Evolutionary conservation across 257 asterid genomes (phyloP), one percentile per base, ranked within the genome.

Genomic region (Solanum pennellii): DNA sequence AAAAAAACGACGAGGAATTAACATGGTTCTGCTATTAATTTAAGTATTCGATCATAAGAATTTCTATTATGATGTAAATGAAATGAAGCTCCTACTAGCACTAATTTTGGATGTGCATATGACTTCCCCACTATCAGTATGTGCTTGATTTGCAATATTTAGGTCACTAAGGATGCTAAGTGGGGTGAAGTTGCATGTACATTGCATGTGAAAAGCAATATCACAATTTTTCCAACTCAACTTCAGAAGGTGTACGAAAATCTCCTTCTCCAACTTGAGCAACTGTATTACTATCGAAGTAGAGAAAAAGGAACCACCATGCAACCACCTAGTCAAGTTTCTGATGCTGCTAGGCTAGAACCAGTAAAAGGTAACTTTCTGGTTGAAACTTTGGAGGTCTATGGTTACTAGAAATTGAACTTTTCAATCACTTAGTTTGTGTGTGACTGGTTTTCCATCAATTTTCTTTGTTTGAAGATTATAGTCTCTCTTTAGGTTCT

Each of bases 141-240:
- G 49, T 16, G 15, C 44, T 75, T 3, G 29, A 4, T 5, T 9
- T 52, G 31, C 52, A 76, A 37, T 29, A 62, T 85, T 65, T 85
- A 95, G 98, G 98, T 94, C 73, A 93, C 93, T 12, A 91, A 87
- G 88, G 89, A 56, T 87, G 94, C 94, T 23, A 93, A 91, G 89
- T 95, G 98, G 98, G 92, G 91, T 11, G 98, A 93, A 44, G 92
- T 95, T 77, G 95, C 94, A 84, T 83, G 91, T 35, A 86, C 89
- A 77, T 87, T 89, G 83, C 90, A 90, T 83, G 44, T 71, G 79
- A 89, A 88, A 79, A 82, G 90, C 88, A 69, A 83, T 44, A 72
- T 42, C 41, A 37, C 88, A 31, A 83, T 92, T 42, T 56, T 91
- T 82, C 91, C 94, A 42, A 83, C 88, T 88, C 97, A 94, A 85